Evolutionary conservation across 306 rosid species (phyloP).

Genomic region (Albizia julibrissin): DNA sequence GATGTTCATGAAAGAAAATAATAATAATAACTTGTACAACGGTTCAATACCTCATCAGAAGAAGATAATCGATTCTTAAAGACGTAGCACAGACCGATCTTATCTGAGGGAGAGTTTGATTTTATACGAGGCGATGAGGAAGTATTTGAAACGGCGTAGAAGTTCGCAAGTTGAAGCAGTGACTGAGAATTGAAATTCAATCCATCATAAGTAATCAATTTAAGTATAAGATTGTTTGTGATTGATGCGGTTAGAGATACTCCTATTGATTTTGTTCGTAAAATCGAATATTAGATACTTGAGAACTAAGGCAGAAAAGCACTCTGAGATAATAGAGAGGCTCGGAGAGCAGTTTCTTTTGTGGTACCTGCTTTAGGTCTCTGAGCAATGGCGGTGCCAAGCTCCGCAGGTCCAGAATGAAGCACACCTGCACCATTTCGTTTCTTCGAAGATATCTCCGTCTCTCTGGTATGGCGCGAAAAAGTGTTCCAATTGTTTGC

Average conservation of each 20-base stretch:
- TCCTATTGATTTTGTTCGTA: not conserved
- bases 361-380: conserved; percentile 57
- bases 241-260: not conserved
- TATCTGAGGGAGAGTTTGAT: conserved; percentile 44
- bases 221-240: not conserved
- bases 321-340: not conserved
- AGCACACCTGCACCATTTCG: conserved; percentile 70
- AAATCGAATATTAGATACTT: not conserved
- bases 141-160: conserved; percentile 57
- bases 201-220: conserved; percentile 24
- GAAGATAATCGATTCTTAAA: conserved; percentile 48
- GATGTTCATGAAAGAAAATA: not conserved
- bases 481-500: not conserved
- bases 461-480: conserved; percentile 48
- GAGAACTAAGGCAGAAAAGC: not conserved
- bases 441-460: conserved; percentile 6
- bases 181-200: conserved; percentile 49
- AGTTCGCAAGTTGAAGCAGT: conserved; percentile 73
- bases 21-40: not conserved
- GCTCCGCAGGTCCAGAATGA: conserved; percentile 70
- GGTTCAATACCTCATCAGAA: conserved; percentile 48
- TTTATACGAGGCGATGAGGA: conserved; percentile 32
- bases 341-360: not conserved
- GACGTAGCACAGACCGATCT: conserved; percentile 69
- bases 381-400: conserved; percentile 59